Percentiles rank a stretch among this genome's conserved stretches.
Conservation (phyloP, 148 eudicot species). For the Chenopodium album region DNA sequence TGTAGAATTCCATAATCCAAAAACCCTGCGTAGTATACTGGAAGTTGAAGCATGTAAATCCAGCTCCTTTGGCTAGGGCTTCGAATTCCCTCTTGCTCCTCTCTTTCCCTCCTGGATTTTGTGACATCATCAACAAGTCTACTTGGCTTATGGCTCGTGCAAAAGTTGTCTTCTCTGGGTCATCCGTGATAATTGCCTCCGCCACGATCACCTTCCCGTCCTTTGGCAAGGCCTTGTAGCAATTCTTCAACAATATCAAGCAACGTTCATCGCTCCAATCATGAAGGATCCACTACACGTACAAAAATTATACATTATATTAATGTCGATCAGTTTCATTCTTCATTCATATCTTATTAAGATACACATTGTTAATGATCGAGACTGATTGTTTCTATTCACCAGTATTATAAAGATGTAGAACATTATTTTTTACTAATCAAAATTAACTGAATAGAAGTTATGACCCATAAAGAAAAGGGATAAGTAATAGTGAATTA, state of each 20-base stretch:
- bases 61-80: slow-evolving; percentile 27
- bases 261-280: slow-evolving; percentile 48
- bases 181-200: slow-evolving; percentile 23
- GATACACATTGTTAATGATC: too few species aligned
- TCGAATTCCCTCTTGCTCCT: slow-evolving; percentile 22
- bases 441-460: too few species aligned
- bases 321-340: not conserved
- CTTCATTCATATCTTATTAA: not conserved
- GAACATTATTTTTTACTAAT: too few species aligned
- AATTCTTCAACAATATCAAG: slow-evolving; percentile 41
- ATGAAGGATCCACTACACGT: slow-evolving; percentile 42
- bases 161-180: slow-evolving; percentile 27
- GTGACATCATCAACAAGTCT: slow-evolving; percentile 31
- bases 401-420: too few species aligned
- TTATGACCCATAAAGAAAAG: too few species aligned
- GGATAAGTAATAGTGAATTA: too few species aligned
- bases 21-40: slow-evolving; percentile 16
- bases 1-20: slow-evolving; percentile 39
- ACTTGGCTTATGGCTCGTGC: slow-evolving; percentile 23
- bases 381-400: too few species aligned
- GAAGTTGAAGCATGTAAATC: slow-evolving; percentile 21
- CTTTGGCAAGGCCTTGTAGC: slow-evolving; percentile 32
- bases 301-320: not conserved
- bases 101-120: slow-evolving; percentile 35
- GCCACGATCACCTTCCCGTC: slow-evolving; percentile 44